Percentiles rank a stretch among this genome's conserved stretches.
Conservation (phyloP, 768 basidiomycete species). For the Naganishia vaughanmartiniae region DNA sequence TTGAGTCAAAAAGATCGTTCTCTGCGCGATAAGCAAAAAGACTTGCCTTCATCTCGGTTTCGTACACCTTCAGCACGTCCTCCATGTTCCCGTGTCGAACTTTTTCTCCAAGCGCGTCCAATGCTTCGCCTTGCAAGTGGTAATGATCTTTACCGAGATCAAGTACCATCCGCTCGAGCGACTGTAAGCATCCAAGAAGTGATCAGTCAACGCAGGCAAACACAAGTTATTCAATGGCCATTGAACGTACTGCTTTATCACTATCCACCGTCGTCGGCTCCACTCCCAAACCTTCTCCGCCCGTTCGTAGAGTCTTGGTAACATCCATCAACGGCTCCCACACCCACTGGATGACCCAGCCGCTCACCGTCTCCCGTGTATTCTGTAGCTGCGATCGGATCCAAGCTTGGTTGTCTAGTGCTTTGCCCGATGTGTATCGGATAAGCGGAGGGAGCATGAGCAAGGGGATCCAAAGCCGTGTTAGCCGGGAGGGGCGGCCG, state of each 20-base stretch:
- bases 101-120: slow-evolving; percentile 64
- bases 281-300: slow-evolving; percentile 69
- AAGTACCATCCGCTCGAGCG: slow-evolving; percentile 86
- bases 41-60: slow-evolving; percentile 75
- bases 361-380: slow-evolving; percentile 64
- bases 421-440: slow-evolving; percentile 57
- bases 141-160: slow-evolving; percentile 79
- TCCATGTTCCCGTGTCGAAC: slow-evolving; percentile 80
- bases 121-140: slow-evolving; percentile 62
- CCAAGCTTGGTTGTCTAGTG: slow-evolving; percentile 64
- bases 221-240: neutral
- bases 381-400: slow-evolving; percentile 62
- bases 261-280: slow-evolving; percentile 76
- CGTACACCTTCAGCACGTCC: slow-evolving; percentile 79
- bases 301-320: slow-evolving; percentile 74
- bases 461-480: slow-evolving; percentile 72
- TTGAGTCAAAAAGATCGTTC: neutral
- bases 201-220: neutral
- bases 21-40: neutral
- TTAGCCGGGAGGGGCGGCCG: slow-evolving; percentile 65
- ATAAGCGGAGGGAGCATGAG: slow-evolving; percentile 71
- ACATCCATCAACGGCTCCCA: slow-evolving; percentile 81
- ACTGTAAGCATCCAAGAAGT: slow-evolving; percentile 56
- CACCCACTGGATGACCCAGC: slow-evolving; percentile 79
- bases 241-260: slow-evolving; percentile 68